A percentile compares a stretch with the other conserved stretches of the same genome.
phyloP scores from a whole-genome alignment of 768 basidiomycete species.

The Crucibulum laeve region DNA sequence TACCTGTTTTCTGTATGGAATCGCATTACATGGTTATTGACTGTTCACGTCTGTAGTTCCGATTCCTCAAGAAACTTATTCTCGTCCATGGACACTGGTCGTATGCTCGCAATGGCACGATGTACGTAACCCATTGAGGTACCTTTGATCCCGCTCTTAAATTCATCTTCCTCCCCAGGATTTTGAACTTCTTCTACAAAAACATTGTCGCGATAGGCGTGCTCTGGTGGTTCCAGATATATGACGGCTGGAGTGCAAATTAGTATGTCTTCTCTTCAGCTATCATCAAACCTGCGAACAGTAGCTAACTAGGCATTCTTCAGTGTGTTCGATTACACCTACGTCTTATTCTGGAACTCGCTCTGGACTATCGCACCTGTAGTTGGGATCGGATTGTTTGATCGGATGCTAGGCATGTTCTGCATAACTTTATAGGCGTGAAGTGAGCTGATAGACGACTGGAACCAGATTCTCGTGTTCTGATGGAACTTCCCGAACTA shows the following conservation, averaged over 20 bases:
- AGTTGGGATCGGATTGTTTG: constrained; percentile 92
- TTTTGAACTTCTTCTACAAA: constrained; percentile 99
- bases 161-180: constrained; percentile 41
- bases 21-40: neutral
- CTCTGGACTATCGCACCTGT: constrained; percentile 92
- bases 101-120: constrained; percentile 92
- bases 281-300: neutral
- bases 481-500: constrained; percentile 83
- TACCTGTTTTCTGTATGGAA: constrained; percentile 24
- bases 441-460: neutral
- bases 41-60: constrained; percentile 59
- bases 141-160: neutral
- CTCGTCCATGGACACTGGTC: constrained; percentile 99
- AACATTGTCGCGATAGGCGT: constrained; percentile 94
- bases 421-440: neutral
- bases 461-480: neutral
- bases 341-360: constrained; percentile 96
- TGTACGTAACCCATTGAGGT: constrained; percentile 45
- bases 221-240: constrained; percentile 98
- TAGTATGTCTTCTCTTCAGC: constrained; percentile 53
- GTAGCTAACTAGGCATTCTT: neutral
- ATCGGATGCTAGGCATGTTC: constrained; percentile 74
- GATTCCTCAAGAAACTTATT: constrained; percentile 86
- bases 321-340: constrained; percentile 80
- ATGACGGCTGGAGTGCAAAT: constrained; percentile 89